Conservation (phyloP, 176 grass and related monocot species). For the Oryza australiensis region DNA sequence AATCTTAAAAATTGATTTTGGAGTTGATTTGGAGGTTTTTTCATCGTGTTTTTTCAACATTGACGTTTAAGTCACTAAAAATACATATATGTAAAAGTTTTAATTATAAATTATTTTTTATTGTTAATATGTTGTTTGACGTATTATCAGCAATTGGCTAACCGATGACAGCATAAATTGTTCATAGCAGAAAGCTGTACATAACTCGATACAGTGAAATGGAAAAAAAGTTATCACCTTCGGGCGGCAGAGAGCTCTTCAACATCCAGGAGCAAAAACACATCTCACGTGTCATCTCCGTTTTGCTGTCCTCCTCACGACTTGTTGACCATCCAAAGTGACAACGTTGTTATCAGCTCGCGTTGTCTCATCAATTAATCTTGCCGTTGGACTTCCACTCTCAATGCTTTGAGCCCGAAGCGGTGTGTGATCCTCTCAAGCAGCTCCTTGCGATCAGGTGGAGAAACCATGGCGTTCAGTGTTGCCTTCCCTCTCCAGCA, state of each 20-base stretch:
- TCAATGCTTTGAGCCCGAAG: slow-evolving; percentile 25
- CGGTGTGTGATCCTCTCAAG: slow-evolving; percentile 64
- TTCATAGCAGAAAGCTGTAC: not conserved
- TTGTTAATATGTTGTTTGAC: too few relatives aligned
- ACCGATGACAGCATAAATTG: too few relatives aligned
- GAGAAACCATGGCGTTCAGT: slow-evolving; percentile 84
- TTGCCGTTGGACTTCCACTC: not conserved
- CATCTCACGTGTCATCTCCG: not conserved
- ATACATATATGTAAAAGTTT: too few relatives aligned
- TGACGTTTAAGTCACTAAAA: too few relatives aligned
- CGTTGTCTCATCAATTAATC: not conserved
- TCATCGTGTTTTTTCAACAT: too few relatives aligned
- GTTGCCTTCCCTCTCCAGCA: slow-evolving; percentile 96
- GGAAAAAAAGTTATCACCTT: not conserved
- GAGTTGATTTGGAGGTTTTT: too few relatives aligned
- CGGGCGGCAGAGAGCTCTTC: not conserved
- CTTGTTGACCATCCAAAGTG: not conserved
- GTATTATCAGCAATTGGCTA: too few relatives aligned
- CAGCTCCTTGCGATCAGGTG: slow-evolving; percentile 68
- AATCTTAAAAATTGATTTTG: too few relatives aligned
- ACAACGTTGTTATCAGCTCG: not conserved
- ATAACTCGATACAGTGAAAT: not conserved
- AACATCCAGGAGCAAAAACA: not conserved
- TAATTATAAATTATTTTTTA: too few relatives aligned
- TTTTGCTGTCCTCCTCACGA: not conserved